Base-by-base conservation (phyloP, 169 alveolate genomes). In the Hammondia hammondi region DNA sequence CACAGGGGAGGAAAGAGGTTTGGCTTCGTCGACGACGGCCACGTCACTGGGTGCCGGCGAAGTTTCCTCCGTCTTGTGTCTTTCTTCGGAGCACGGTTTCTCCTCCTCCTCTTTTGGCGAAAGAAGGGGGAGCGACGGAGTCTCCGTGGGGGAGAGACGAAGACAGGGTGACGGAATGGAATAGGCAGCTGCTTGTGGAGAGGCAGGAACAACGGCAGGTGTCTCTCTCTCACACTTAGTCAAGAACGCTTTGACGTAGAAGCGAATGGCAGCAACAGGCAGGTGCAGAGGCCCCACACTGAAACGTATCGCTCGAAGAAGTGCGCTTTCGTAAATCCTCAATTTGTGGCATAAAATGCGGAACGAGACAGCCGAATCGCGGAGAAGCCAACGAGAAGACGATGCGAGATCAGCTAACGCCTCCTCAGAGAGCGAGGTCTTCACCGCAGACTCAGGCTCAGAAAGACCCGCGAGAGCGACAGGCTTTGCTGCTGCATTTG, bases 351-450 rank as follows among this genome's bases (percentile, higher is more conserved):
- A 82, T 2, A 82, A 12, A 43, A 46, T 43, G 71, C 90, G 90
- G 37, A 82, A 82, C 37, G 72, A 43, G 24, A 46, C 70, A 9
- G 71, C 90, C 35, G 57, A 39, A n/a, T 82, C 90, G 72, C 90
- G 39, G 32, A 45, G 90, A 67, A 82, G 35, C 90, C 90, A 82
- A 45, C 90, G 90, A 24, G 90, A 82, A 70, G 90, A 82, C 35
- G 90, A 82, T 19, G 70, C 90, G 43, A 82, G 71, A 35, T 82
- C 90, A 10, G 61, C 90, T 35, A 82, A 17, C 72, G 43, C 57
- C 37, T 43, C 90, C 14, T 82, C 90, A 45, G 90, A 14, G 17
- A 82, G 90, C 71, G 43, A 19, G 2, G 77, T 67, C 77, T 67
- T 27, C 21, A 67, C 77, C 10, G 24, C 35, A 7, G 77, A 17